A percentile compares a stretch with the other conserved stretches of the same genome.
Conservation (phyloP, 2,329 filamentous ascomycete species). For the Didymella sp. region DNA sequence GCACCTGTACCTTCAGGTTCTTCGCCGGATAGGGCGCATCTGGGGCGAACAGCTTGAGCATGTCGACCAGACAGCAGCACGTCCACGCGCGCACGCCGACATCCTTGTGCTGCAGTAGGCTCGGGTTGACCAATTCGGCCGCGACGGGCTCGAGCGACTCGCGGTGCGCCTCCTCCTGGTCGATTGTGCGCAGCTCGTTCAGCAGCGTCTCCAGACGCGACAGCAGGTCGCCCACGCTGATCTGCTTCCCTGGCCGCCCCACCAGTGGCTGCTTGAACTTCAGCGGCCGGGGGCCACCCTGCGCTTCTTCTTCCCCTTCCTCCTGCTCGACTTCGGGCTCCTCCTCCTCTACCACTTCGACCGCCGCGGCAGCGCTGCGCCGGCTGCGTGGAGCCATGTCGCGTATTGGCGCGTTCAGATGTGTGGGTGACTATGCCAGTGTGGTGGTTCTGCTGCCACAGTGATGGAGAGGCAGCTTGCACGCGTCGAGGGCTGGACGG, state of each 20-base stretch:
- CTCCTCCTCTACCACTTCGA: conserved; percentile 37
- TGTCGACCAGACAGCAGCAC: conserved; percentile 88
- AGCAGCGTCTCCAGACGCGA: conserved; percentile 80
- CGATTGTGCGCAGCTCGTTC: conserved; percentile 82
- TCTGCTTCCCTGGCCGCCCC: conserved; percentile 90
- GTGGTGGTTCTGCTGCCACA: not conserved
- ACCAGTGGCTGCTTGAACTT: conserved; percentile 85
- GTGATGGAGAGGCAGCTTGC: not conserved
- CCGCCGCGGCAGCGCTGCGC: conserved; percentile 46
- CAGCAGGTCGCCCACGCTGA: conserved; percentile 81
- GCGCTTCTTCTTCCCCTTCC: conserved; percentile 30
- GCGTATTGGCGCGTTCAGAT: conserved; percentile 40
- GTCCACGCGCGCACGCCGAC: conserved; percentile 89
- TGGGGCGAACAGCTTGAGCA: conserved; percentile 89
- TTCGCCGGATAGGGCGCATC: conserved; percentile 91
- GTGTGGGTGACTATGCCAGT: conserved; percentile 7
- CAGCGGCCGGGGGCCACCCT: conserved; percentile 55
- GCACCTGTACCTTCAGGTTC: conserved; percentile 78
- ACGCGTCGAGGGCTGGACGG: conserved; percentile 5
- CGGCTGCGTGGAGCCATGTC: conserved; percentile 50
- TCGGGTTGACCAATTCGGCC: conserved; percentile 80
- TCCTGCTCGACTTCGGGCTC: conserved; percentile 57
- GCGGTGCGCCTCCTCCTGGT: conserved; percentile 84
- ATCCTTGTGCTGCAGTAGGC: conserved; percentile 89
- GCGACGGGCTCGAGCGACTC: conserved; percentile 85